phyloP scores from a whole-genome alignment of 805 yeast genomes.

The Myxozyma geophila region DNA sequence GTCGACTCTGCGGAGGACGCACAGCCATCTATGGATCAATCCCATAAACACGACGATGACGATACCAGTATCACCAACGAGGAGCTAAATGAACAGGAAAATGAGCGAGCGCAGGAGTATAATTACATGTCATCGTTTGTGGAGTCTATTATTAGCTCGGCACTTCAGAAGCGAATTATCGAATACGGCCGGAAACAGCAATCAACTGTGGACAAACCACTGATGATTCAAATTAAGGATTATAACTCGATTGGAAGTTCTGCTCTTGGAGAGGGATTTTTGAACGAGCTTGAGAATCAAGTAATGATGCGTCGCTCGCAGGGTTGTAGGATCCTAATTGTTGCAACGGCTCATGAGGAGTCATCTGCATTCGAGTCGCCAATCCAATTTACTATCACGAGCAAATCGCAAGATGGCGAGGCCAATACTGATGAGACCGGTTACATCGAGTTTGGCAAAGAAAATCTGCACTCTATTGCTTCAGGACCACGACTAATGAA shows the following conservation, averaged over 20 bases:
- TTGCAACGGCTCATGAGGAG: conserved; percentile 24
- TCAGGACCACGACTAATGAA: conserved; percentile 16
- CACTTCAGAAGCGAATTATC: background rate
- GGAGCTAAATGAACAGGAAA: background rate
- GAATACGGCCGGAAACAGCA: background rate
- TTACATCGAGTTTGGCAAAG: conserved; percentile 2
- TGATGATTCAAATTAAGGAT: conserved; percentile 27
- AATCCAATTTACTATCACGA: conserved; percentile 7
- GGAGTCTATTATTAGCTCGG: background rate
- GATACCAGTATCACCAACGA: background rate
- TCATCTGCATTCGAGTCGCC: background rate
- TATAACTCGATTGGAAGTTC: conserved; percentile 18
- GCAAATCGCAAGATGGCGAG: conserved; percentile 6
- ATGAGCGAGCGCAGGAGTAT: background rate
- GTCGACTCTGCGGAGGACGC: background rate
- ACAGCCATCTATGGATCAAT: background rate
- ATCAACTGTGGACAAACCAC: conserved; percentile 3
- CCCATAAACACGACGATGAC: background rate
- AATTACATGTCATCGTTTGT: conserved; percentile 11
- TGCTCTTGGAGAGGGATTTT: conserved; percentile 18
- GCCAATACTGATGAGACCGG: background rate
- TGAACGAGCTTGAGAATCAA: conserved; percentile 25
- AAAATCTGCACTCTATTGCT: conserved; percentile 4
- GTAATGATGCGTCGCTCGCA: conserved; percentile 13
- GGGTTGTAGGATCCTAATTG: conserved; percentile 19